Percentiles rank a stretch among this genome's conserved stretches.
These are phyloP conservation scores for Lasiodiplodia gonubiensis DNA, from an alignment of 2,329 filamentous ascomycete genomes.

Conservation along the genomic window DNA sequence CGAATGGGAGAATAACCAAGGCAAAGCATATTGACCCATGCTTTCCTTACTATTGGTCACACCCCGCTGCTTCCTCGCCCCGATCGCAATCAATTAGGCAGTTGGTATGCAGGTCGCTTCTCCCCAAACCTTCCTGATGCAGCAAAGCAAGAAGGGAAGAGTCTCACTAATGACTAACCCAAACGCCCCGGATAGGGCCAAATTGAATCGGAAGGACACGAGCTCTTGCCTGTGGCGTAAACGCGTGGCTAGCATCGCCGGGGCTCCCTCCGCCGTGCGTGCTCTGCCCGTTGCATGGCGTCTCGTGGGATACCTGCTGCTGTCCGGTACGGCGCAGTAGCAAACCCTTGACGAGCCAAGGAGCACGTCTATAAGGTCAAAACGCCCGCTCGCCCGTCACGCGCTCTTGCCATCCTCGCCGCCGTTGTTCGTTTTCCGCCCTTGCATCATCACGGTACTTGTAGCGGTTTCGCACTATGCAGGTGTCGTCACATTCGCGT, in stretches of 20 bases:
- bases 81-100: neutral
- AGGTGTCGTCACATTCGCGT: neutral
- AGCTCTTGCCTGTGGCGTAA: neutral
- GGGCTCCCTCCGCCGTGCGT: neutral
- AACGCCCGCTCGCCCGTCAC: neutral
- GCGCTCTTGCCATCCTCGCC: neutral
- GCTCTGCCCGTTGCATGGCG: neutral
- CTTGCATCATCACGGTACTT: neutral
- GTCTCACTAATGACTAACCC: slow-evolving; percentile 7
- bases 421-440: neutral
- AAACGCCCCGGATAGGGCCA: slow-evolving; percentile 6
- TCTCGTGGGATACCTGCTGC: neutral
- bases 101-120: neutral
- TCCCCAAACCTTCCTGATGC: neutral
- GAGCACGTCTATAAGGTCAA: neutral
- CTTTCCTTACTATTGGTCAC: neutral
- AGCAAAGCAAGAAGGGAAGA: neutral
- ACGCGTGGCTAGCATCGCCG: neutral
- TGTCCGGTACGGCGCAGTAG: neutral
- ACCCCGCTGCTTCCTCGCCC: neutral
- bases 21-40: too few relatives aligned
- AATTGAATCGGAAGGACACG: neutral
- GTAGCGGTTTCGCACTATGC: neutral
- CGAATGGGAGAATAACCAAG: too few relatives aligned
- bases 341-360: neutral